Evolutionary conservation across 495 filamentous ascomycete genomes (phyloP), one percentile per base, ranked within the genome.

Genomic region (Xylaria sp.): DNA sequence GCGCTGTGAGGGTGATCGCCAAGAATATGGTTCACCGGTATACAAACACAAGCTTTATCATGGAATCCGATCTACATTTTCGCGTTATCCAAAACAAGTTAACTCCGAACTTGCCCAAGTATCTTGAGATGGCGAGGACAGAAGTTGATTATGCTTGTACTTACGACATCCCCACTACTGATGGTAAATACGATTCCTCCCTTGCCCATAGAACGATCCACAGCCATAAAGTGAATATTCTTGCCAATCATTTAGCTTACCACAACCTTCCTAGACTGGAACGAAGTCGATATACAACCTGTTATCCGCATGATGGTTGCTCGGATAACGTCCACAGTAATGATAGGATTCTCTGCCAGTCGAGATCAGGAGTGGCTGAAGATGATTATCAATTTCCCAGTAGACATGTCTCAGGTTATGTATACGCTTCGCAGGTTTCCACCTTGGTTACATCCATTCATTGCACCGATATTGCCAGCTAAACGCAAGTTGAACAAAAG

Each of bases 291-390:
- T 31, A 63, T 72, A 5, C 68, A 70, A 26, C 14, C 53, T 21
- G 41, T 70, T 7, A 41, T 57, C 14, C 59, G 65, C 4, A 74
- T 70, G 65, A 33, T 85, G 2, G 76, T 88, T 5, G 82, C 83
- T 15, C 82, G 81, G 3, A 31, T 86, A 29, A 83, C 85, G 0
- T 78, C 82, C 4, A 72, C 81, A 7, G 74, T 81, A 8, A 85
- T 87, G 53, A 63, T 86, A 24, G 86, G 85, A 21, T 68, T 74
- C 40, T 71, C 76, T 6, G 61, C 82, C 67, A 80, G 80, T 63
- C 81, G 83, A 2, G 74, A 87, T 63, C 64, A 77, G 40, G 77
- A 83, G 15, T 88, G 86, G 86, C 72, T 85, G 15, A 71, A 81
- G 37, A 86, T 83, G 67, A 80, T 84, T 4, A 76, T 82, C 41